Evolutionary conservation across 306 rosid genomes (phyloP).

Genomic region (Carpinus fangiana): DNA sequence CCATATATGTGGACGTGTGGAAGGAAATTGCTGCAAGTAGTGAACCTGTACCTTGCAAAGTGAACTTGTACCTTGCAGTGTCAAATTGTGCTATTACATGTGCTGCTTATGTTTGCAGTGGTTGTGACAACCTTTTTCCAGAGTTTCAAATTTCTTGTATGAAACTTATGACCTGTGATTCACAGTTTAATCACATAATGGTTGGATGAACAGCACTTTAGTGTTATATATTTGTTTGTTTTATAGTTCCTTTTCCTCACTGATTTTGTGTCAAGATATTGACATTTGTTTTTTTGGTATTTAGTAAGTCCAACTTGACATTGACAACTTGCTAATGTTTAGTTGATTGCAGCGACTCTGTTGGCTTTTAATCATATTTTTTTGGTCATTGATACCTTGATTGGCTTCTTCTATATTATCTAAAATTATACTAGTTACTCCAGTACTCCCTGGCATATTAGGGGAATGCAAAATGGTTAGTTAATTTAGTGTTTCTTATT

Average conservation of each 20-base stretch:
- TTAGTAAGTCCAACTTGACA: background rate
- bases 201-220: background rate
- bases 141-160: background rate
- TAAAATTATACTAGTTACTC: background rate
- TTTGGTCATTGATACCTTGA: background rate
- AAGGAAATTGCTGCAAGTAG: background rate
- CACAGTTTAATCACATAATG: background rate
- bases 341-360: background rate
- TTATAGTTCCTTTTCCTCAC: background rate
- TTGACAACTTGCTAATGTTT: background rate
- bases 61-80: background rate
- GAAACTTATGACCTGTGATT: background rate
- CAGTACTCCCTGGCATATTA: background rate
- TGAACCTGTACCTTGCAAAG: background rate
- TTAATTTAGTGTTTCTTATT: slow-evolving; percentile 14
- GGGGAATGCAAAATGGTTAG: background rate
- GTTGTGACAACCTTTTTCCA: background rate
- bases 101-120: background rate
- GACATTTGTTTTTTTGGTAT: background rate
- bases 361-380: background rate
- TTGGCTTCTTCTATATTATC: background rate
- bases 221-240: too few relatives aligned
- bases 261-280: background rate
- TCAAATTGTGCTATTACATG: background rate
- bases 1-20: background rate